phyloP scores from a whole-genome alignment of 2,329 filamentous ascomycete genomes.

The Setomelanomma holmii region DNA sequence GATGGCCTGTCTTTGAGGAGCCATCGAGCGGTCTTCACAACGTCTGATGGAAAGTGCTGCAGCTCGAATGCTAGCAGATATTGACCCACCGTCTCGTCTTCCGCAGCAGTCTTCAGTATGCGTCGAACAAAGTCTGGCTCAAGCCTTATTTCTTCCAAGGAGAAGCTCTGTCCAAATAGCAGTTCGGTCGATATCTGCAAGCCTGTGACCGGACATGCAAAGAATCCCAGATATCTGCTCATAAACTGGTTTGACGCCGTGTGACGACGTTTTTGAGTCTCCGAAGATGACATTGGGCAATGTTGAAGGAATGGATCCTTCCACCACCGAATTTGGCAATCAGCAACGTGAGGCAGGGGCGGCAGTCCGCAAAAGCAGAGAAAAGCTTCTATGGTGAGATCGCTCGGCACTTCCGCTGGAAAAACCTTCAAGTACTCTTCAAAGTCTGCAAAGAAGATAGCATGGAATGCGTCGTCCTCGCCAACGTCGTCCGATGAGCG shows the following conservation, averaged over 20 bases:
- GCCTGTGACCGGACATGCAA: constrained; percentile 15
- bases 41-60: constrained; percentile 58
- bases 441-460: constrained; percentile 82
- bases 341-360: constrained; percentile 47
- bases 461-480: constrained; percentile 82
- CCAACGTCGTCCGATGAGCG: constrained; percentile 76
- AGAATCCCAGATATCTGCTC: not conserved
- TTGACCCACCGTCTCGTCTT: constrained; percentile 63
- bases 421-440: constrained; percentile 64
- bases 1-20: constrained; percentile 73
- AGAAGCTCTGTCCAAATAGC: constrained; percentile 35
- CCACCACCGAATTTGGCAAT: constrained; percentile 47
- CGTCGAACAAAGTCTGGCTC: constrained; percentile 27
- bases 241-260: not conserved
- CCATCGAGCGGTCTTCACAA: constrained; percentile 74
- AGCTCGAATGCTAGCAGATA: constrained; percentile 75
- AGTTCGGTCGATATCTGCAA: constrained; percentile 33
- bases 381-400: constrained; percentile 71
- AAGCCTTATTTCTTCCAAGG: constrained; percentile 9
- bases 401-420: constrained; percentile 46
- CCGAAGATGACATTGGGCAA: not conserved
- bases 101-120: constrained; percentile 56
- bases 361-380: constrained; percentile 58
- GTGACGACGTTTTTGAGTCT: too few species aligned
- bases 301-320: constrained; percentile 61